These are phyloP conservation scores for Pseudonectria buxi DNA, from an alignment of 2,329 filamentous ascomycete species.

Conservation along the genomic window DNA sequence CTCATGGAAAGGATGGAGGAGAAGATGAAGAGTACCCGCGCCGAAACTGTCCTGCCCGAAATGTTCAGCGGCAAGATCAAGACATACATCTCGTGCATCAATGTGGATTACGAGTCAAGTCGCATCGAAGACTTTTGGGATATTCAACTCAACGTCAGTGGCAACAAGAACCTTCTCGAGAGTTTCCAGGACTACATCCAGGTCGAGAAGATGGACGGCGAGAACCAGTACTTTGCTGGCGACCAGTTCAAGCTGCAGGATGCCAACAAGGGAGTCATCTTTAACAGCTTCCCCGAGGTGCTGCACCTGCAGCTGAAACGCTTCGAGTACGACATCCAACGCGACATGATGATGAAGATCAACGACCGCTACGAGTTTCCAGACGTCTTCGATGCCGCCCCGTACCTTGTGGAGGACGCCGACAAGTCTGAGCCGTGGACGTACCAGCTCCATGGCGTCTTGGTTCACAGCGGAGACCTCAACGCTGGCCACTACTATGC, in stretches of 20 bases:
- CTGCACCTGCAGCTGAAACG: constrained; percentile 92
- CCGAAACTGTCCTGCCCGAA: constrained; percentile 79
- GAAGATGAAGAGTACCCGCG: constrained; percentile 94
- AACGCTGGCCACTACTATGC: constrained; percentile 99
- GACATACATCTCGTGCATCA: constrained; percentile 97
- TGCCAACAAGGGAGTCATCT: constrained; percentile 96
- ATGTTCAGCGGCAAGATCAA: constrained; percentile 98
- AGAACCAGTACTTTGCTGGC: constrained; percentile 95
- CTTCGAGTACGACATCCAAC: constrained; percentile 95
- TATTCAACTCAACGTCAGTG: constrained; percentile 91
- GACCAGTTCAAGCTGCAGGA: constrained; percentile 90
- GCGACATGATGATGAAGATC: constrained; percentile 98
- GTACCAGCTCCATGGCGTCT: constrained; percentile 89
- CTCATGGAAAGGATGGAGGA: constrained; percentile 96
- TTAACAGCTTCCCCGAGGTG: constrained; percentile 89
- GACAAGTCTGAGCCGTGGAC: constrained; percentile 84
- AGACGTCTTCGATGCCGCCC: constrained; percentile 73
- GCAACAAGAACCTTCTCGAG: constrained; percentile 85
- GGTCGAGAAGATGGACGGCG: constrained; percentile 92
- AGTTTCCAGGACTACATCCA: constrained; percentile 96
- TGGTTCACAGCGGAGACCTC: constrained; percentile 93
- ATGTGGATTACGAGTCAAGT: constrained; percentile 95
- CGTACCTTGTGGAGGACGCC: constrained; percentile 79
- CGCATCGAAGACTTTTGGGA: constrained; percentile 98
- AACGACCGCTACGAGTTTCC: constrained; percentile 90